Evolutionary conservation across 1,139 yeast genomes (phyloP).

Genomic region (Kodamaea anthophila): DNA sequence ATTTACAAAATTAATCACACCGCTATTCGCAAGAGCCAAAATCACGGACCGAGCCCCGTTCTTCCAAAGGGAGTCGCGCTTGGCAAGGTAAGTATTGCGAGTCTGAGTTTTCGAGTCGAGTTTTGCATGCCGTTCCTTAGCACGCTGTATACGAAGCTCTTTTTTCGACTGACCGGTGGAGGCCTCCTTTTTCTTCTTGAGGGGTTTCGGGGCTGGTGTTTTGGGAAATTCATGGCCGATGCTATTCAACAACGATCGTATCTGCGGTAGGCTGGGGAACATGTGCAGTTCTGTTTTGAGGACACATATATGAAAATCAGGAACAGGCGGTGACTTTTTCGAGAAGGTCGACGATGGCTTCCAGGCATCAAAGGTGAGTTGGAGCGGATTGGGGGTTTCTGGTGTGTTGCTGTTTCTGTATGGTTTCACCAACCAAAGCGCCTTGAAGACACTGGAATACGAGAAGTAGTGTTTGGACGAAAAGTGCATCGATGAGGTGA

Average conservation of each 20-base stretch:
- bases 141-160: slow-evolving; percentile 17
- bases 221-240: slow-evolving; percentile 13
- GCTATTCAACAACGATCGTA: slow-evolving; percentile 26
- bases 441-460: slow-evolving; percentile 33
- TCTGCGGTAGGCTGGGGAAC: slow-evolving; percentile 48
- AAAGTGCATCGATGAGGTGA: slow-evolving; percentile 10
- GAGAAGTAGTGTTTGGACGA: slow-evolving; percentile 26
- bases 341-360: slow-evolving; percentile 70
- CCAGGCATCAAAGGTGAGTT: slow-evolving; percentile 67
- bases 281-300: slow-evolving; percentile 42
- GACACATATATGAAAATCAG: slow-evolving; percentile 71
- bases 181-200: slow-evolving; percentile 8
- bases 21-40: slow-evolving; percentile 66
- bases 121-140: slow-evolving; percentile 22
- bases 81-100: slow-evolving; percentile 22
- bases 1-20: slow-evolving; percentile 61
- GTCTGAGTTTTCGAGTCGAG: slow-evolving; percentile 20
- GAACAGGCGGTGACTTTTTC: slow-evolving; percentile 53
- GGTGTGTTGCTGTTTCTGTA: slow-evolving; percentile 7
- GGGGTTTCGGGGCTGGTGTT: slow-evolving; percentile 5
- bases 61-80: slow-evolving; percentile 24
- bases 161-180: slow-evolving; percentile 12
- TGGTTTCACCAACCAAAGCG: slow-evolving; percentile 31
- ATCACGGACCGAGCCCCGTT: slow-evolving; percentile 48
- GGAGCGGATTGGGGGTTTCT: neutral